Percentiles rank a stretch among this genome's conserved stretches.
These are phyloP conservation scores for Galerina sulciceps DNA, from an alignment of 768 basidiomycete species.

Conservation along the genomic window DNA sequence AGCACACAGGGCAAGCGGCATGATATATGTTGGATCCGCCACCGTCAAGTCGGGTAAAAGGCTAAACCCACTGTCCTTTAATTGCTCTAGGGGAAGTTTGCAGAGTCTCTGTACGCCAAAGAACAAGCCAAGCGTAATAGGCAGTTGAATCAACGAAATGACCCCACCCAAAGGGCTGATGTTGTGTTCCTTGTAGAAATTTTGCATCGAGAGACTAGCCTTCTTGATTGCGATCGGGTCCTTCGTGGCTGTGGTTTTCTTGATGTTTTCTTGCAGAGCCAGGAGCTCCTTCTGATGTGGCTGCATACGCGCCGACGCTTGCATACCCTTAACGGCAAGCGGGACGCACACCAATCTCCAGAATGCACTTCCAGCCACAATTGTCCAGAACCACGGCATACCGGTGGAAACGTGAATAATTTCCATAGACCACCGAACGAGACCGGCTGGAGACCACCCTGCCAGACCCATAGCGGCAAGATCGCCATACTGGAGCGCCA, in stretches of 20 bases:
- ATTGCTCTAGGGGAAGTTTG: slow-evolving; percentile 69
- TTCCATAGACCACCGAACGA: slow-evolving; percentile 67
- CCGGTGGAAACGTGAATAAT: slow-evolving; percentile 66
- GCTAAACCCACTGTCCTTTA: slow-evolving; percentile 74
- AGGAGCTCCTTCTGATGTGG: slow-evolving; percentile 60
- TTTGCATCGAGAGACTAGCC: slow-evolving; percentile 54
- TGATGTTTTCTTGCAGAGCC: slow-evolving; percentile 50
- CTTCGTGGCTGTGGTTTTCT: slow-evolving; percentile 30
- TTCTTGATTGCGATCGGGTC: slow-evolving; percentile 55
- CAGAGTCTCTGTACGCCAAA: slow-evolving; percentile 78
- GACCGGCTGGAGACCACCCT: slow-evolving; percentile 66
- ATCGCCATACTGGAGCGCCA: slow-evolving; percentile 69
- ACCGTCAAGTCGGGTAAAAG: slow-evolving; percentile 80
- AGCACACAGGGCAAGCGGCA: slow-evolving; percentile 64
- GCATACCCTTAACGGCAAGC: slow-evolving; percentile 57
- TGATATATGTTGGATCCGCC: slow-evolving; percentile 74
- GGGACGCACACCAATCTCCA: slow-evolving; percentile 69
- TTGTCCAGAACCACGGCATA: slow-evolving; percentile 86
- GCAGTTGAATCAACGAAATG: slow-evolving; percentile 69
- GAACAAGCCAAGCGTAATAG: slow-evolving; percentile 82
- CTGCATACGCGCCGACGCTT: slow-evolving; percentile 61
- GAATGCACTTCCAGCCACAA: slow-evolving; percentile 64
- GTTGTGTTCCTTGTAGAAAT: slow-evolving; percentile 66
- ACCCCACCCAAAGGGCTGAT: slow-evolving; percentile 58
- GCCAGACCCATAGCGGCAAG: slow-evolving; percentile 69